These are phyloP conservation scores for Brassica balearica DNA, from an alignment of 441 rosid genomes.

Conservation along the genomic window DNA sequence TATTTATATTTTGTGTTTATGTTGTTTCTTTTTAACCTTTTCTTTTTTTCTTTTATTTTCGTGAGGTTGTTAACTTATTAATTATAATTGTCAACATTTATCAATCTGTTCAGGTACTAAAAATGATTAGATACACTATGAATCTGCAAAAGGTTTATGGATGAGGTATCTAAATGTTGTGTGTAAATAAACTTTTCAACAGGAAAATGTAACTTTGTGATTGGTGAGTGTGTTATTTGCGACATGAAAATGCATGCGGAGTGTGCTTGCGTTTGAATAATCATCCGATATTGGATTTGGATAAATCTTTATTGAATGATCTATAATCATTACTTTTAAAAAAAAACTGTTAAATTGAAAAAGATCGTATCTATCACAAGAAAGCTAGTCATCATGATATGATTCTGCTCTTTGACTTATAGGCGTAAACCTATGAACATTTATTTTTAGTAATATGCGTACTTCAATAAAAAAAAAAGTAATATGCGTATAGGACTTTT, in stretches of 20 bases:
- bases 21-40: not conserved
- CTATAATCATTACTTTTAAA: constrained; percentile 25
- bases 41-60: not conserved
- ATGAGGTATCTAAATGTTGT: not conserved
- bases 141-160: not conserved
- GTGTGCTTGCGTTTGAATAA: not conserved
- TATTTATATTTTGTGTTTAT: constrained; percentile 9
- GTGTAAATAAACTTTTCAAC: not conserved
- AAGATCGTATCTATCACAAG: constrained; percentile 33
- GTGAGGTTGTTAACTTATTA: not conserved
- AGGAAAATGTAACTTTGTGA: not conserved
- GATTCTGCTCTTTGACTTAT: constrained; percentile 41
- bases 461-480: too few species aligned
- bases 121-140: not conserved
- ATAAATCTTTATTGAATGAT: constrained; percentile 42
- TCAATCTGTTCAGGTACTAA: not conserved
- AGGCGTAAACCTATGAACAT: constrained; percentile 28
- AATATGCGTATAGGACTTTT: too few species aligned
- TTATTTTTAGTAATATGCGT: constrained; percentile 4
- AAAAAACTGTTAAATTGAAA: not conserved
- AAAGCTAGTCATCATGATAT: constrained; percentile 41
- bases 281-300: constrained; percentile 20
- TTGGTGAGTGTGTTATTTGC: not conserved
- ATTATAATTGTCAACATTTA: not conserved
- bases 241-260: constrained; percentile 26